Evolutionary conservation across 352 stramenopile genomes (phyloP).

Genomic region (Pythium angustatum): DNA sequence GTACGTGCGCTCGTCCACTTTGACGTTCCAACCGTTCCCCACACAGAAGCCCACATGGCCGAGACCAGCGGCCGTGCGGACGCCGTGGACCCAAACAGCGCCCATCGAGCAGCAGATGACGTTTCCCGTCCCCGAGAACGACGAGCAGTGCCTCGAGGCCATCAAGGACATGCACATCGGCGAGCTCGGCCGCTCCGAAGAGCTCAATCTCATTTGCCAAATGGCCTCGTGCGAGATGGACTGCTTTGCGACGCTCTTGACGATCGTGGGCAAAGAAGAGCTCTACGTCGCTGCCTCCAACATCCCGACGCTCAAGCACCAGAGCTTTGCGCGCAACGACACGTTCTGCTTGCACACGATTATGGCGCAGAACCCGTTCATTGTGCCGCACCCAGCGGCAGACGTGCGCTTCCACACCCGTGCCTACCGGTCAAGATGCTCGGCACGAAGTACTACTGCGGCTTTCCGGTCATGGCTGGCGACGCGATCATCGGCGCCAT

Average conservation of each 20-base stretch:
- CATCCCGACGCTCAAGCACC: constrained; percentile 32
- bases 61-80: constrained; percentile 53
- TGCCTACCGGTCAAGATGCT: constrained; percentile 30
- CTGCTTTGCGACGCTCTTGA: constrained; percentile 61
- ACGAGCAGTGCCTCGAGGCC: constrained; percentile 44
- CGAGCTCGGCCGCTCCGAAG: constrained; percentile 50
- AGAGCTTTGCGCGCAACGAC: constrained; percentile 53
- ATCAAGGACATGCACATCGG: constrained; percentile 50
- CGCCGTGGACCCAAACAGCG: constrained; percentile 32
- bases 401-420: constrained; percentile 74
- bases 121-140: constrained; percentile 42
- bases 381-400: constrained; percentile 55
- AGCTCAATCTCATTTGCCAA: constrained; percentile 69
- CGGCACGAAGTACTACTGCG: constrained; percentile 72
- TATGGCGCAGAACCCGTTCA: constrained; percentile 54
- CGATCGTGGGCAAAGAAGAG: constrained; percentile 53
- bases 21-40: constrained; percentile 8
- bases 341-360: constrained; percentile 70
- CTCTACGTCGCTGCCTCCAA: constrained; percentile 53
- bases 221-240: constrained; percentile 55
- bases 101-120: constrained; percentile 37
- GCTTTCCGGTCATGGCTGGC: constrained; percentile 53
- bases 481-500: constrained; percentile 59
- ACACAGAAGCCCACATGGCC: constrained; percentile 28
- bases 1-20: constrained; percentile 18